phyloP scores from a whole-genome alignment of 495 filamentous ascomycete species.

The Parmelia sp. region DNA sequence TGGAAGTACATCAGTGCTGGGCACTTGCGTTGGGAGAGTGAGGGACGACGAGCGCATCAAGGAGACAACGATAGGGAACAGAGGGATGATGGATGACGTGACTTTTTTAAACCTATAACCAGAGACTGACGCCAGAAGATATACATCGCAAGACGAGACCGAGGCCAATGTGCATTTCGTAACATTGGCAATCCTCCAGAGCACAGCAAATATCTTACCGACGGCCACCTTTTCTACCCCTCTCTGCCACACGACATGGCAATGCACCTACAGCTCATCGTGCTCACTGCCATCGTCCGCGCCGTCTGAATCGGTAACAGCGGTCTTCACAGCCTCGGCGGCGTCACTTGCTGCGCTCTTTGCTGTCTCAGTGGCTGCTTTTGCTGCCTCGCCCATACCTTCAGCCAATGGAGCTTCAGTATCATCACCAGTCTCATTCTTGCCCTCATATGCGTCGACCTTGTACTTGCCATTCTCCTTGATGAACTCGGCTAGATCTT shows the following conservation, averaged over 20 bases:
- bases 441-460: constrained; percentile 53
- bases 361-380: constrained; percentile 48
- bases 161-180: neutral
- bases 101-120: neutral
- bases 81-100: neutral
- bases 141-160: neutral
- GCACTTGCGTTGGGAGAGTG: neutral
- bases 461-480: constrained; percentile 91
- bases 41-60: neutral
- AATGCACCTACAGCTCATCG: constrained; percentile 58
- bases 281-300: constrained; percentile 46
- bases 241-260: no score
- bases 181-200: neutral
- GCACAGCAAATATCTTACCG: neutral
- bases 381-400: constrained; percentile 43
- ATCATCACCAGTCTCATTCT: constrained; percentile 40
- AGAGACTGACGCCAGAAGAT: neutral
- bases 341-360: constrained; percentile 36
- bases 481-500: constrained; percentile 91
- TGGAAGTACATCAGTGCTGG: no score
- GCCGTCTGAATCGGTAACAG: constrained; percentile 32
- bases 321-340: constrained; percentile 37
- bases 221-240: neutral
- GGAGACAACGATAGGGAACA: neutral
- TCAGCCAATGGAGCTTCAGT: constrained; percentile 40